These are phyloP conservation scores for Mucor velutinosus DNA, from an alignment of 371 early-diverging fungal species.

Conservation along the genomic window DNA sequence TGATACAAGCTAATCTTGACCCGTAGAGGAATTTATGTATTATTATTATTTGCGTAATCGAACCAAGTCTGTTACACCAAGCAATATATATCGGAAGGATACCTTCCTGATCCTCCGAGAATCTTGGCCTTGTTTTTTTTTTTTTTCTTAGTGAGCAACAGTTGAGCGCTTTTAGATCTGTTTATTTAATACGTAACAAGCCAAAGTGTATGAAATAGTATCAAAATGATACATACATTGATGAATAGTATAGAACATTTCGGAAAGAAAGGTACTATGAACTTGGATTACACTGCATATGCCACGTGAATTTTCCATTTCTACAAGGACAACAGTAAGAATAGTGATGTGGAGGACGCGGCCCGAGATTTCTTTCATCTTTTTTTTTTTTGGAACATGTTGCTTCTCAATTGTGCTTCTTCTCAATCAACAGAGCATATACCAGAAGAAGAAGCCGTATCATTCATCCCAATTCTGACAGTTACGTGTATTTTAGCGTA, in stretches of 20 bases:
- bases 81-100: not conserved
- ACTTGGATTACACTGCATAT: not conserved
- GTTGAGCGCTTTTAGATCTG: not conserved
- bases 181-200: not conserved
- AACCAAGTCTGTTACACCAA: conserved; percentile 7
- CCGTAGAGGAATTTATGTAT: not conserved
- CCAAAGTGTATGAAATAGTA: not conserved
- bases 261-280: not conserved
- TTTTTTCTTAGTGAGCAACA: not conserved
- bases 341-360: not conserved
- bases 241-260: not conserved
- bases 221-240: not conserved
- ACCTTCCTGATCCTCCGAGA: conserved; percentile 15
- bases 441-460: not conserved
- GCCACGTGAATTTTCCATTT: not conserved
- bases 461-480: not conserved
- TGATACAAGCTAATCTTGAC: not conserved
- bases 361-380: not conserved
- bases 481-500: not conserved
- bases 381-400: not conserved
- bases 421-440: not conserved
- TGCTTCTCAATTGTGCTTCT: not conserved
- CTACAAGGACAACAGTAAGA: not conserved
- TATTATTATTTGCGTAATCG: not conserved
- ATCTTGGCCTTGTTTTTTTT: not conserved